Evolutionary conservation across 208 protist genomes (phyloP).

Genomic region (Polymyxa betae): DNA sequence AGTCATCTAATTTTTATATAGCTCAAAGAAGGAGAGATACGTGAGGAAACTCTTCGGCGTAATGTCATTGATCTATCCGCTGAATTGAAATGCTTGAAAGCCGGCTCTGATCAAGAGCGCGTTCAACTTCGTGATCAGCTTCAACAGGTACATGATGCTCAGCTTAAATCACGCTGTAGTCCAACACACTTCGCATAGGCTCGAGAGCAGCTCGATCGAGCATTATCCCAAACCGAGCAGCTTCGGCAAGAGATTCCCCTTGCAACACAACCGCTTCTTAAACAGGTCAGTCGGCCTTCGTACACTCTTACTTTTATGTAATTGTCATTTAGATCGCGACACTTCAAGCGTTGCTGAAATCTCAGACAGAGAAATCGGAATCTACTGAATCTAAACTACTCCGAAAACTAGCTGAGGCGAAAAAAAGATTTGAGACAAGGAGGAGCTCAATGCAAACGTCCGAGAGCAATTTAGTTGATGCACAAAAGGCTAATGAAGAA

Average conservation of each 20-base stretch:
- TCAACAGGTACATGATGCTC: constrained; percentile 7
- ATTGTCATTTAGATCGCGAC: not conserved
- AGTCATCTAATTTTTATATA: not conserved
- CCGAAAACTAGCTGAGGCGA: not conserved
- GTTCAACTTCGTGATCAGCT: not conserved
- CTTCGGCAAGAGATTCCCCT: not conserved
- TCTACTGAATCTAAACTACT: not conserved
- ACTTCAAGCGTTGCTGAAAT: not conserved
- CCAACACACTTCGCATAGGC: not conserved
- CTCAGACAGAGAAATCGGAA: not conserved
- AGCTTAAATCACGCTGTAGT: not conserved
- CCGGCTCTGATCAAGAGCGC: not conserved
- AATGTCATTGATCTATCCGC: not conserved
- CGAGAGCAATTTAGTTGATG: too few species aligned
- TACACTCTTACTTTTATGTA: not conserved
- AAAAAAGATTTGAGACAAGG: not conserved
- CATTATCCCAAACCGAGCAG: not conserved
- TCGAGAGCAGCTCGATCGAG: not conserved
- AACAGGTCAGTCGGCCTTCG: not conserved
- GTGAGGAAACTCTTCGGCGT: not conserved
- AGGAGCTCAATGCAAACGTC: not conserved
- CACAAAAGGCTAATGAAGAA: too few species aligned
- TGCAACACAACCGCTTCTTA: constrained; percentile 1
- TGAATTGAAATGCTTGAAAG: not conserved
- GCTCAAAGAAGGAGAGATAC: not conserved